Evolutionary conservation across 345 rosid genomes (phyloP).

Genomic region (Rhodamnia rubescens): DNA sequence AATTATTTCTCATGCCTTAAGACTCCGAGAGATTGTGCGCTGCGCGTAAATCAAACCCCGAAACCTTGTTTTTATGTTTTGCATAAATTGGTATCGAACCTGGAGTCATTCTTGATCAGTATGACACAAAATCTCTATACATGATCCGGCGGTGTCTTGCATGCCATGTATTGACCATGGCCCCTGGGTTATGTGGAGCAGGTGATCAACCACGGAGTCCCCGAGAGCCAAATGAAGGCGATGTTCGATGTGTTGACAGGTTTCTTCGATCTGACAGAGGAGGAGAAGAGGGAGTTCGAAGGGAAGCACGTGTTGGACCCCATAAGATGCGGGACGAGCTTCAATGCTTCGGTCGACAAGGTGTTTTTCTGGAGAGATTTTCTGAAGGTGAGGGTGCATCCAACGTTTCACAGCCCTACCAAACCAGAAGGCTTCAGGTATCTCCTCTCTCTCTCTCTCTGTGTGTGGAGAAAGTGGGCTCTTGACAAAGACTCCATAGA

Average conservation of each 20-base stretch:
- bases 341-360: slow-evolving; percentile 29
- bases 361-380: slow-evolving; percentile 42
- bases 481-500: background rate
- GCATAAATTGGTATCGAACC: background rate
- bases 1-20: background rate
- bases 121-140: background rate
- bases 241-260: slow-evolving; percentile 14
- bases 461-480: background rate
- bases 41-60: accelerated
- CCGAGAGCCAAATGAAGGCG: slow-evolving; percentile 20
- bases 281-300: slow-evolving; percentile 29
- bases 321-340: slow-evolving; percentile 46
- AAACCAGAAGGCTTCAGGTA: slow-evolving; percentile 40
- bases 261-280: slow-evolving; percentile 37
- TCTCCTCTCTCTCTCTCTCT: too few relatives aligned
- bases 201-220: slow-evolving; percentile 46
- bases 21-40: background rate
- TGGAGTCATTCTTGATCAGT: background rate
- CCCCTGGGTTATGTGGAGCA: background rate
- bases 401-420: slow-evolving; percentile 28
- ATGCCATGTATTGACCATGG: background rate
- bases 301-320: slow-evolving; percentile 44
- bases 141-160: background rate
- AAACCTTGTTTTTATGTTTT: background rate
- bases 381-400: slow-evolving; percentile 32